These are phyloP conservation scores for Urtica urens DNA, from an alignment of 306 rosid species.

Conservation along the genomic window DNA sequence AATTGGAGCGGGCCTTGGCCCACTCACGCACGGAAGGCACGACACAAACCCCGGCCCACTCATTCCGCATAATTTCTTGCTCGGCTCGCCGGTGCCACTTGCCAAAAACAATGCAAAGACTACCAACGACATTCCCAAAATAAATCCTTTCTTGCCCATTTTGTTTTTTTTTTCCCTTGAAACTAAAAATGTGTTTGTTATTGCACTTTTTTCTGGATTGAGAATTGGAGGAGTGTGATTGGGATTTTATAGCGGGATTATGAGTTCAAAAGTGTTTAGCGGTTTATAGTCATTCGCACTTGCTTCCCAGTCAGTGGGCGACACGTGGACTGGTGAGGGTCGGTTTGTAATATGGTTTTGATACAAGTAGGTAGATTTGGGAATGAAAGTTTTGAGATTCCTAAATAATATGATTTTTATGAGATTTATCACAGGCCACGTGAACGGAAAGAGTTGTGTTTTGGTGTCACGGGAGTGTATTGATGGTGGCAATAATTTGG, in stretches of 20 bases:
- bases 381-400: background rate
- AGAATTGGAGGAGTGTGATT: background rate
- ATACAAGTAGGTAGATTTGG: background rate
- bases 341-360: background rate
- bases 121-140: background rate
- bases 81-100: background rate
- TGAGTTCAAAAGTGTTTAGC: background rate
- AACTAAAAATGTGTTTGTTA: background rate
- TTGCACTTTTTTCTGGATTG: background rate
- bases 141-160: background rate
- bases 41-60: conserved; percentile 17
- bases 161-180: background rate
- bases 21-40: conserved; percentile 32
- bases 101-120: background rate
- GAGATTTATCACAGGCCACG: conserved; percentile 8
- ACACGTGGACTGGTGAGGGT: background rate
- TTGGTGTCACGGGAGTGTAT: conserved; percentile 18
- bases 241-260: background rate
- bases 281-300: background rate
- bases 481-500: conserved; percentile 4
- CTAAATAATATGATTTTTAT: background rate
- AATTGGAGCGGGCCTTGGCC: conserved; percentile 15
- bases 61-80: conserved; percentile 14
- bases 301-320: background rate
- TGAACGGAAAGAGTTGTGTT: conserved; percentile 9